Base-by-base conservation (phyloP, 441 rosid species). In the Hura crepitans region DNA sequence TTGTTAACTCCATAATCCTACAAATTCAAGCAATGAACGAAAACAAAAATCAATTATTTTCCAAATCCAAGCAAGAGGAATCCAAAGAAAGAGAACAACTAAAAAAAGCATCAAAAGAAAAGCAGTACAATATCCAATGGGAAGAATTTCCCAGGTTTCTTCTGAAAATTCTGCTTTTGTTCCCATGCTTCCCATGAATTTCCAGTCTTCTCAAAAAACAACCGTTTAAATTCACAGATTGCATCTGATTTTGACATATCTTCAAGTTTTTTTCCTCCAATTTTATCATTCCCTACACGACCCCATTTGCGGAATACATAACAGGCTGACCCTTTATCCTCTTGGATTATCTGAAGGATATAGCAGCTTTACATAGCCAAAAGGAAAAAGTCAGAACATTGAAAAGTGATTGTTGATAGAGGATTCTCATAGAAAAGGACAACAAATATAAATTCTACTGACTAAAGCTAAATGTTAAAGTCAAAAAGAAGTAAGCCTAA, bases 131-230 rank as follows among this genome's bases (percentile, higher is more conserved):
- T 95, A 69, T 92, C 98, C 86, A 92, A 77, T 53, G 97, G 98
- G 72, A 85, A 89, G 83, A 92, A 91, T 81, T 71, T 87, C 60
- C 97, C 97, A 74, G 96, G 89, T 78, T 84, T 89, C 84, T 95
- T 92, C 81, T 81, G 81, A 75, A 95, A 92, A 82, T 86, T 78
- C 72, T 65, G 79, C 77, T 85, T 95, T 65, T 83, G 81, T 74
- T 90, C 99, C 99, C 99, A 92, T 37, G 89, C 82, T 77, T 89
- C 96, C 97, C 96, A 94, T 15, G 85, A 71, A 78, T 95, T 95
- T 70, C 93, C 98, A 58, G 98, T 95, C 92, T 95, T 92, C 80
- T 88, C 97, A 25, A 85, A 88, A 77, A 95, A 92, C 56, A 92
- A 82, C 46, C 88, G 86, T 74, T 87, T 87, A 78, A 92, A 95